phyloP scores from a whole-genome alignment of 371 early-diverging fungal species.

The Coemansia sp. region DNA sequence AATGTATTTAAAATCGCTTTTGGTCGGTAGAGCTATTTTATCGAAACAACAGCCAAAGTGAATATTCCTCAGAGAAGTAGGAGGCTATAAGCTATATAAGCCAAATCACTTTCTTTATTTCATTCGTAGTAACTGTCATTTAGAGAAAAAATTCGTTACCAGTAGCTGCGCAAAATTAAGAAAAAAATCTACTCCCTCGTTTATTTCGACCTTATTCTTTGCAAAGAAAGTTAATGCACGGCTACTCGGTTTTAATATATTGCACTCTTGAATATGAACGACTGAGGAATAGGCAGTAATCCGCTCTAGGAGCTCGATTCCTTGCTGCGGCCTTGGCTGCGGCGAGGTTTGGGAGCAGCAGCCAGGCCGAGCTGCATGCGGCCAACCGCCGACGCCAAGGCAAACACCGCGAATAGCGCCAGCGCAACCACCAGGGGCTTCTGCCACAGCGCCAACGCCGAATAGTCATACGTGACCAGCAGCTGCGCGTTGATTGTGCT shows the following conservation, averaged over 20 bases:
- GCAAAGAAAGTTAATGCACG: background rate
- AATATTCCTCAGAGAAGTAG: background rate
- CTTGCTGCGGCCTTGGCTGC: background rate
- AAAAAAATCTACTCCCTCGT: background rate
- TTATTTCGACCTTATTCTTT: background rate
- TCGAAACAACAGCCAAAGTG: background rate
- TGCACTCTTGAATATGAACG: background rate
- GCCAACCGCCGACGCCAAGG: conserved; percentile 18
- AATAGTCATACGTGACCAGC: conserved; percentile 35
- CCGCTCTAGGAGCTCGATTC: background rate
- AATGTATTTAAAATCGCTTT: background rate
- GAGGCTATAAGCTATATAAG: background rate
- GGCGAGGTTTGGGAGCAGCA: background rate
- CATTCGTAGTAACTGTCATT: background rate
- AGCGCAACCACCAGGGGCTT: conserved; percentile 43
- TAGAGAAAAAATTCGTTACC: background rate
- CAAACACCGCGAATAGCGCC: conserved; percentile 36
- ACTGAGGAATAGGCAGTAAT: background rate
- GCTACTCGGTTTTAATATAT: background rate
- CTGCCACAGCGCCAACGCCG: conserved; percentile 20
- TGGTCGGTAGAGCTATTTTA: background rate
- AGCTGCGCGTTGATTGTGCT: conserved; percentile 14
- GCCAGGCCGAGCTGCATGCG: conserved; percentile 32
- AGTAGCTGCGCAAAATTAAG: background rate
- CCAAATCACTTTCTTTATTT: background rate